Percentiles rank a stretch among this genome's conserved stretches.
Evolutionary conservation across 441 rosid species (phyloP).

Genomic region (Melastoma candidum): DNA sequence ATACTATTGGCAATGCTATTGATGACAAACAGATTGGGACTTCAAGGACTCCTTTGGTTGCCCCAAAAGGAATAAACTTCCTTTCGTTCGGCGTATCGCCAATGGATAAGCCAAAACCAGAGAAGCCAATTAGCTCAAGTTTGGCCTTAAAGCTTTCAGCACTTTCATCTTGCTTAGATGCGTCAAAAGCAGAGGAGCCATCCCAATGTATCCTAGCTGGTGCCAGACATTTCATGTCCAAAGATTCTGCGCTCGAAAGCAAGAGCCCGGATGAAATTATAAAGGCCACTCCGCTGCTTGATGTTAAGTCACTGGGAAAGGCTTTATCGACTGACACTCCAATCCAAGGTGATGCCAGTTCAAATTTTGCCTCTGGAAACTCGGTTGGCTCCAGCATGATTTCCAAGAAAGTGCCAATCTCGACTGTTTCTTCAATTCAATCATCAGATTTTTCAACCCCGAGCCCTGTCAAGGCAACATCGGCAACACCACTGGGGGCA

Average conservation of each 20-base stretch:
- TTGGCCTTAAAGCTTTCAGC: too few species aligned
- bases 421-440: conserved; percentile 18
- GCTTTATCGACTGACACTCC: conserved; percentile 9
- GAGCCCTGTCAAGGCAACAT: conserved; percentile 20
- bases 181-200: conserved; percentile 18
- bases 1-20: background rate
- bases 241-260: conserved; percentile 8
- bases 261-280: background rate
- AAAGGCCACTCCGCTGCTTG: background rate
- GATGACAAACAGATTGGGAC: background rate
- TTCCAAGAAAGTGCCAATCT: conserved; percentile 13
- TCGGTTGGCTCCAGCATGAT: conserved; percentile 13
- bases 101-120: background rate
- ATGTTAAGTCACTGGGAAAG: background rate
- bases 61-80: conserved; percentile 80
- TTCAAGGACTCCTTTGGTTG: conserved; percentile 16
- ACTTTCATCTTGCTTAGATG: background rate
- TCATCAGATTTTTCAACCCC: conserved; percentile 21
- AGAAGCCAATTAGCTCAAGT: background rate
- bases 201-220: conserved; percentile 9
- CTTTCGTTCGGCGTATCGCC: conserved; percentile 51
- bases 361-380: conserved; percentile 5
- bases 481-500: conserved; percentile 37
- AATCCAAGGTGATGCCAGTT: conserved; percentile 19
- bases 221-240: conserved; percentile 9